Conservation (phyloP, 768 basidiomycete species). For the Mycena haematopus region DNA sequence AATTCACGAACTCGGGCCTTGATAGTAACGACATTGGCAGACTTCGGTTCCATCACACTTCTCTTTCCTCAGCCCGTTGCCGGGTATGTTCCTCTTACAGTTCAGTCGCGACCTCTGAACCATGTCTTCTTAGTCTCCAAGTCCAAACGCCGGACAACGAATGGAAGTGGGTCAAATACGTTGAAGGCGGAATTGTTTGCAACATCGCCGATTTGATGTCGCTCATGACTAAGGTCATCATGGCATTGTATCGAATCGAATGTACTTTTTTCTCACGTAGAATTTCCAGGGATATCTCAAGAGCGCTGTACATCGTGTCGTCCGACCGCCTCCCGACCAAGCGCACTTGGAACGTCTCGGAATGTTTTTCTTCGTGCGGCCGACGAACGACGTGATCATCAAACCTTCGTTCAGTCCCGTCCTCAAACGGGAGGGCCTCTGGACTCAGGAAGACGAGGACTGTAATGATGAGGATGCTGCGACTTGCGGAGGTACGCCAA, state of each 20-base stretch:
- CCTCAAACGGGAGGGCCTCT: conserved; percentile 43
- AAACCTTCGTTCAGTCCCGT: conserved; percentile 46
- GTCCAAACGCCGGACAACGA: conserved; percentile 38
- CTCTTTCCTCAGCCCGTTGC: conserved; percentile 45
- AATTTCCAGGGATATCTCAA: conserved; percentile 49
- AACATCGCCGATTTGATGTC: conserved; percentile 48
- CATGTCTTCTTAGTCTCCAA: conserved; percentile 35
- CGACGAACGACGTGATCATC: conserved; percentile 46
- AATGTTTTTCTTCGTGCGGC: conserved; percentile 52
- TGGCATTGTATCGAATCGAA: not conserved
- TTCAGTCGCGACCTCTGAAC: too few species aligned
- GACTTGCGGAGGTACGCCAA: conserved; percentile 29
- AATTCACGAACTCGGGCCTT: not conserved
- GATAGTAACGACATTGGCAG: not conserved
- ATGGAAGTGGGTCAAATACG: conserved; percentile 44
- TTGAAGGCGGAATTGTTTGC: conserved; percentile 40
- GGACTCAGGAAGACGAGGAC: conserved; percentile 28
- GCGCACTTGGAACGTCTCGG: conserved; percentile 48
- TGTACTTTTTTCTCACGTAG: not conserved
- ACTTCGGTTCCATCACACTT: conserved; percentile 40
- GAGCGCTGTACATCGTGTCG: conserved; percentile 55
- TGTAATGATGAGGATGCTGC: conserved; percentile 24
- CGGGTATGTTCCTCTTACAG: conserved; percentile 24
- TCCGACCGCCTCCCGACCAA: conserved; percentile 55
- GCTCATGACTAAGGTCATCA: conserved; percentile 42